These are phyloP conservation scores for Solanum lycopersicoides DNA, from an alignment of 257 asterid species.

Conservation along the genomic window DNA sequence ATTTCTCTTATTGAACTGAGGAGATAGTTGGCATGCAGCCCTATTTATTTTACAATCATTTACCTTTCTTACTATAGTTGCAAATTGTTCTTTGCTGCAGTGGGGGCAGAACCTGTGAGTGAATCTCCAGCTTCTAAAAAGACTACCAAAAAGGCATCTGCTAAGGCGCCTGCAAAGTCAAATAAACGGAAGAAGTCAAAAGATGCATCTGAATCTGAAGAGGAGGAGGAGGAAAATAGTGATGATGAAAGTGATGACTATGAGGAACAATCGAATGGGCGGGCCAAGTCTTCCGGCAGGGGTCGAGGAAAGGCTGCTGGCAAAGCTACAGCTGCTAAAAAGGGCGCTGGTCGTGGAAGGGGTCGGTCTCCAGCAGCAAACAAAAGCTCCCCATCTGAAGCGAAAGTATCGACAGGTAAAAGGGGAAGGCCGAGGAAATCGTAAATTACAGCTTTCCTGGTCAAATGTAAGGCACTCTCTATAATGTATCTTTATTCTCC, in stretches of 20 bases:
- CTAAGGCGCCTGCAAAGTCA: slow-evolving; percentile 26
- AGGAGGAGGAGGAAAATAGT: slow-evolving; percentile 29
- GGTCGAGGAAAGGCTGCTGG: slow-evolving; percentile 44
- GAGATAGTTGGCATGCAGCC: neutral
- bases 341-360: slow-evolving; percentile 50
- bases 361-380: slow-evolving; percentile 47
- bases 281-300: slow-evolving; percentile 21
- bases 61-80: neutral
- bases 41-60: neutral
- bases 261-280: slow-evolving; percentile 43
- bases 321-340: slow-evolving; percentile 22
- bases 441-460: slow-evolving; percentile 8
- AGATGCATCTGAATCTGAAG: slow-evolving; percentile 46
- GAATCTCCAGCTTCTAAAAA: slow-evolving; percentile 21
- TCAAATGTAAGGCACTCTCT: neutral
- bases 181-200: slow-evolving; percentile 62
- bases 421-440: slow-evolving; percentile 69
- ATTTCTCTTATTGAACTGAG: neutral
- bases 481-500: neutral
- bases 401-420: slow-evolving; percentile 33
- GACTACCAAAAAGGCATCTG: slow-evolving; percentile 23
- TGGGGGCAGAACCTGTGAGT: slow-evolving; percentile 24
- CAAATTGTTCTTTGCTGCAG: slow-evolving; percentile 20
- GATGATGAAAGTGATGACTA: slow-evolving; percentile 25
- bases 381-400: slow-evolving; percentile 13